Evolutionary conservation across 1,284 basidiomycete genomes (phyloP), one percentile per base, ranked within the genome.

Genomic region (Fomitopsis palustris): DNA sequence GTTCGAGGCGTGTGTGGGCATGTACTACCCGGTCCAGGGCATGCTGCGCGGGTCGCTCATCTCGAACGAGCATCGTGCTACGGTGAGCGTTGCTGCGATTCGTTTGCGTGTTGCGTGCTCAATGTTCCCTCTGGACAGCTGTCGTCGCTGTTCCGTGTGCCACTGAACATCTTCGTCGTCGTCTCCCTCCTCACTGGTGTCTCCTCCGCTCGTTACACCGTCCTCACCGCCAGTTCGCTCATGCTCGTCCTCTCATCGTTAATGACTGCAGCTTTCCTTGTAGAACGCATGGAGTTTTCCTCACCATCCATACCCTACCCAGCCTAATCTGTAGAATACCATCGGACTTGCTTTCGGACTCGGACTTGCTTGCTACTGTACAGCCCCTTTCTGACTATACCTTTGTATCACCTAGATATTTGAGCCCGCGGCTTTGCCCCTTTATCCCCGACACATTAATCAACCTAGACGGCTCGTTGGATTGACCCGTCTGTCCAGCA

Each of bases 1-100:
- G 7, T 91, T 89, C 63, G 88, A 91, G 69, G 85, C 81, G 9
- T 90, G 86, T 66, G 88, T 90, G 4, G 89, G 89, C 41, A 82
- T 89, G 81, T 90, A 90, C 67, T 90, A 89, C 67, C 88, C 89
- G 12, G 81, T 88, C 33, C 86, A 90, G 62, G 89, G 88, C n/a
- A 90, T 88, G 79, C 72, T 91, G 21, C 79, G 86, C 38, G 86
- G 87, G 35, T 77, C 79, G 0, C 72, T 91, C 56, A 84, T 91
- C n/a, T 77, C 85, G 0, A 84, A 91, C 62, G 87, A 89, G 66
- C 82, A 88, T 64, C 81, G 88, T 17, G 88, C 89, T 1, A 90
- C 88, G 52, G 88, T 90, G 60, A 66, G 83, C 72, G 14, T 55
- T 35, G 23, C 17, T 27, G n/a, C 35, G 16, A 57, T 5, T 37